Evolutionary conservation across 176 grass and related monocot species (phyloP), one percentile per base, ranked within the genome.

Genomic region (Areca catechu): DNA sequence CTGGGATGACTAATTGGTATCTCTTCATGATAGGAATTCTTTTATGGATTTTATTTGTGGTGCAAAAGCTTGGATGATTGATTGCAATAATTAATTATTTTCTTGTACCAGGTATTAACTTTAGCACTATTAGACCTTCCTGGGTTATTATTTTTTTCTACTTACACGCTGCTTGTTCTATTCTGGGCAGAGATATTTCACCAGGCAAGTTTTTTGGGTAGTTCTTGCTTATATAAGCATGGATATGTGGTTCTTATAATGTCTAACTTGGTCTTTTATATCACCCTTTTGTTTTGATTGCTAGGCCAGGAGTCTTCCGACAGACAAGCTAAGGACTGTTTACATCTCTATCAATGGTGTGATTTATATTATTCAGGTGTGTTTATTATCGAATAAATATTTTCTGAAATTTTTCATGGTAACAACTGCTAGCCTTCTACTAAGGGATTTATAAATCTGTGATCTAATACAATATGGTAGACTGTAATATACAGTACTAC

Each of bases 161-260:
- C 90, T 10, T 95, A 86, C 78, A 89, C 90, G 17, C 63, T 95
- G 30, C 90, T 89, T 70, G 90, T 95, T 54, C 70, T 95, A 22
- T 95, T 95, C 79, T 95, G 90, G 90, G 85, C 85, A 62, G 90
- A 95, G 72, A 95, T 95, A 78, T 95, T 89, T 80, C 77, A 86
- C 80, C 90, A 95, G 79, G 90, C 84, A 54, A 61, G 57, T 63
- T 22, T 25, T 12, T 62, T 28, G 50, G 68, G 27, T 43, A 43
- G 6, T 43, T 43, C 34, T 43, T 43, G 34, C 34, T 43, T 43
- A 12, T 43, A 43, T 43, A n/a, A n/a, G 34, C 34, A 43, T 12
- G 34, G 6, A 43, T 43, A 43, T 43, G 34, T 12, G 7, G 12
- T 43, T 43, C 34, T 43, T 43, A 43, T 43, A 14, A 14, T 43